A percentile compares a stretch with the other conserved stretches of the same genome.
These are phyloP conservation scores for Oryza australiensis DNA, from an alignment of 176 grass and related monocot genomes.

Conservation along the genomic window DNA sequence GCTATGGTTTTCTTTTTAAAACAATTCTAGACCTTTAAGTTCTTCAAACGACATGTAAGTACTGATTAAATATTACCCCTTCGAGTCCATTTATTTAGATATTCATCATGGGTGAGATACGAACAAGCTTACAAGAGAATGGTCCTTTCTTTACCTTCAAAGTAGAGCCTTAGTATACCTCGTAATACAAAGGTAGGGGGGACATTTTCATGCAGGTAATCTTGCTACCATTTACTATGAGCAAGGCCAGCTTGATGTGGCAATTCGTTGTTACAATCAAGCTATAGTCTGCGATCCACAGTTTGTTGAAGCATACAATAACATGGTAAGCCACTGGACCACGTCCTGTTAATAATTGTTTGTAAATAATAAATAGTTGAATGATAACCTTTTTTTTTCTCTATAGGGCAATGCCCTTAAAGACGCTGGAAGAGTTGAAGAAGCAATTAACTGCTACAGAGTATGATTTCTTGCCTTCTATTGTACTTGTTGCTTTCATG, in stretches of 20 bases:
- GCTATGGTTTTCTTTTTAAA: neutral
- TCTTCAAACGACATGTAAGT: conserved; percentile 27
- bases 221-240: conserved; percentile 87
- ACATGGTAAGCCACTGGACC: conserved; percentile 53
- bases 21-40: neutral
- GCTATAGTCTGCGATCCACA: conserved; percentile 73
- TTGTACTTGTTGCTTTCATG: conserved; percentile 23
- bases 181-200: conserved; percentile 63
- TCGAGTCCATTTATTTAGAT: conserved; percentile 54
- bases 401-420: conserved; percentile 88
- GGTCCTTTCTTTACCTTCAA: conserved; percentile 60
- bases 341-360: neutral
- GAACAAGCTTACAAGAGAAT: conserved; percentile 59
- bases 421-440: conserved; percentile 89
- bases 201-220: conserved; percentile 82
- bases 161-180: conserved; percentile 52
- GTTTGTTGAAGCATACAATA: conserved; percentile 85
- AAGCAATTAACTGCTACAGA: conserved; percentile 82
- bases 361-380: conserved; percentile 23
- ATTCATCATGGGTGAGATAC: conserved; percentile 46
- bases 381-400: conserved; percentile 20
- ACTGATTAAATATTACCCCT: conserved; percentile 46
- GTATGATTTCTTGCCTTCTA: conserved; percentile 41
- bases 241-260: conserved; percentile 87
- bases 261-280: conserved; percentile 81